Evolutionary conservation across 2,329 filamentous ascomycete species (phyloP).

Genomic region (Fusarium sp.): DNA sequence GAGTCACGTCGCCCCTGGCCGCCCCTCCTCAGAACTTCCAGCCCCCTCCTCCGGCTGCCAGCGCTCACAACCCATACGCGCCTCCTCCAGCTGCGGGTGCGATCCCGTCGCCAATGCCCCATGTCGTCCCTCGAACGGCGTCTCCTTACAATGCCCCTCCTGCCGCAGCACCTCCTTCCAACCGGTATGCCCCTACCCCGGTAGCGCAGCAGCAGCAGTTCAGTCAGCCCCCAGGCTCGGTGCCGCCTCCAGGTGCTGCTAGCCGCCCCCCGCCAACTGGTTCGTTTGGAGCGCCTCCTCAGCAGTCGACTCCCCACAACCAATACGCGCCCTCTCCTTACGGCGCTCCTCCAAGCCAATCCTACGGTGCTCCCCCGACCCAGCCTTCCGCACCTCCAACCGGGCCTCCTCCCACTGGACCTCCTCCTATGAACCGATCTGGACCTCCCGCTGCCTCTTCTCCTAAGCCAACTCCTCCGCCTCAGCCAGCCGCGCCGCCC

Average conservation of each 20-base stretch:
- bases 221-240: slow-evolving; percentile 55
- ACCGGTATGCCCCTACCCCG: slow-evolving; percentile 80
- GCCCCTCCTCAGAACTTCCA: slow-evolving; percentile 65
- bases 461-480: slow-evolving; percentile 56
- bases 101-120: slow-evolving; percentile 66
- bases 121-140: slow-evolving; percentile 76
- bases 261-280: slow-evolving; percentile 61
- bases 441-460: slow-evolving; percentile 46
- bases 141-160: slow-evolving; percentile 91
- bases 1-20: slow-evolving; percentile 78
- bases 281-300: slow-evolving; percentile 58
- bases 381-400: slow-evolving; percentile 55
- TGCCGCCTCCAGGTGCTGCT: slow-evolving; percentile 55
- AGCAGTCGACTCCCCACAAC: slow-evolving; percentile 59
- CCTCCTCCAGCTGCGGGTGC: slow-evolving; percentile 73
- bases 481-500: slow-evolving; percentile 61
- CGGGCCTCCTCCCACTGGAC: slow-evolving; percentile 52
- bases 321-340: slow-evolving; percentile 71
- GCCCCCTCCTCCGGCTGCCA: slow-evolving; percentile 62
- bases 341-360: slow-evolving; percentile 34
- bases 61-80: slow-evolving; percentile 68
- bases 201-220: slow-evolving; percentile 62
- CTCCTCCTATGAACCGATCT: slow-evolving; percentile 48
- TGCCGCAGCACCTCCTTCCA: slow-evolving; percentile 74
- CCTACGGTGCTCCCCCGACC: slow-evolving; percentile 39